Evolutionary conservation across 139 green algal genomes (phyloP), one percentile per base, ranked within the genome.

Genomic region (Coelastrella sp.): DNA sequence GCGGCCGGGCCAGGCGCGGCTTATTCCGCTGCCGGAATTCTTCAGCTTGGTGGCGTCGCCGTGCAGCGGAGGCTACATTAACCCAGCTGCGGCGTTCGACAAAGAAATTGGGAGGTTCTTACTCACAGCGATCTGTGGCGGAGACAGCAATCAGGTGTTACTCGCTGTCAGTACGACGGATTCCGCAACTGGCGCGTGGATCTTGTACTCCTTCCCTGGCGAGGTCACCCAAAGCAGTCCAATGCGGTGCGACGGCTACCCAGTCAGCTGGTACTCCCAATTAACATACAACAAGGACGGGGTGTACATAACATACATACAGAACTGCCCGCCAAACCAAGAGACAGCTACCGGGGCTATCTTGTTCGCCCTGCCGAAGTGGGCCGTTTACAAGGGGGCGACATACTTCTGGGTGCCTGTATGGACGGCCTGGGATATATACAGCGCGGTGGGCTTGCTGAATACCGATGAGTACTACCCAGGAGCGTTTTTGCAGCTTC

Each of bases 271-370:
- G 3, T 80, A 88, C 16, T 80, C 68, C 22, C 61, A 88, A 58
- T 20, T 91, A 54, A 60, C 47, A 13, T 91, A 91, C 57, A 91
- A 91, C 79, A 56, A 73, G 19, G 87, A 91, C 13, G 87, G 87
- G 65, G 65, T 91, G 3, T 91, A 81, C n/a, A 16, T 91, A 16
- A 86, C 87, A 13, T 91, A 54, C 19, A 58, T 81, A 6, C 76
- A 85, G 47, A 86, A 87, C 78, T 91, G 87, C 78, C 22, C 47
- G 5, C n/a, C 32, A 8, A 91, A 91, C 56, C 56, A 80, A 14
- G 22, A 84, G 4, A 60, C 60, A 11, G 71, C 73, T 16, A 75
- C 73, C 23, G 64, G 75, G 8, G 86, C 86, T 3, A 85, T 90
- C 16, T 56, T 90, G 2, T 84, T 76, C 32, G 87, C 87, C 6